A percentile compares a stretch with the other conserved stretches of the same genome.
These are phyloP conservation scores for Boletus sp. DNA, from an alignment of 1,284 basidiomycete genomes.

Conservation along the genomic window DNA sequence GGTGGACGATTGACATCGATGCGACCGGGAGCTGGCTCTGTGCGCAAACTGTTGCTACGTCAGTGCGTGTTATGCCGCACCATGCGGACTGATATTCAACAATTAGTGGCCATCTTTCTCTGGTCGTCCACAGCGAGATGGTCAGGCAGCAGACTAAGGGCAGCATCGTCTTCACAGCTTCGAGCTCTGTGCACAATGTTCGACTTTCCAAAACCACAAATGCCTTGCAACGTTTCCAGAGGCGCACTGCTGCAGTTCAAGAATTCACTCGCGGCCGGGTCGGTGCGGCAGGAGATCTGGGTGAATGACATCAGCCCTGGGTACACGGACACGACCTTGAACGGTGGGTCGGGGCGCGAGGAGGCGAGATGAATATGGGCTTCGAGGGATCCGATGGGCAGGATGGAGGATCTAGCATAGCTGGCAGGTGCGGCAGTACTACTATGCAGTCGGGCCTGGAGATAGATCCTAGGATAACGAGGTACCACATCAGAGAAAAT, in stretches of 20 bases:
- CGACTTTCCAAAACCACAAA: slow-evolving; percentile 41
- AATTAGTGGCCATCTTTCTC: no score
- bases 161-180: slow-evolving; percentile 41
- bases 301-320: slow-evolving; percentile 43
- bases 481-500: background rate
- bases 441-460: slow-evolving; percentile 39
- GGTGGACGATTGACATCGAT: slow-evolving; percentile 38
- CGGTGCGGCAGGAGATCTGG: slow-evolving; percentile 39
- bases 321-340: slow-evolving; percentile 44
- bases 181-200: slow-evolving; percentile 40
- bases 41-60: slow-evolving; percentile 40
- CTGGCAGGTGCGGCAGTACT: no score
- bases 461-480: slow-evolving; percentile 3
- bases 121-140: slow-evolving; percentile 23
- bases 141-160: slow-evolving; percentile 28
- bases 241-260: slow-evolving; percentile 25
- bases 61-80: slow-evolving; percentile 13
- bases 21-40: slow-evolving; percentile 42
- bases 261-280: slow-evolving; percentile 36
- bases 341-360: slow-evolving; percentile 33
- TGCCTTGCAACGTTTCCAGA: slow-evolving; percentile 33
- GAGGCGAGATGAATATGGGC: slow-evolving; percentile 34
- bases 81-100: no score
- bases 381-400: no score
- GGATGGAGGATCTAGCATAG: slow-evolving; percentile 42